Evolutionary conservation across 2,329 filamentous ascomycete genomes (phyloP).

Genomic region (Colletotrichum abscissum): DNA sequence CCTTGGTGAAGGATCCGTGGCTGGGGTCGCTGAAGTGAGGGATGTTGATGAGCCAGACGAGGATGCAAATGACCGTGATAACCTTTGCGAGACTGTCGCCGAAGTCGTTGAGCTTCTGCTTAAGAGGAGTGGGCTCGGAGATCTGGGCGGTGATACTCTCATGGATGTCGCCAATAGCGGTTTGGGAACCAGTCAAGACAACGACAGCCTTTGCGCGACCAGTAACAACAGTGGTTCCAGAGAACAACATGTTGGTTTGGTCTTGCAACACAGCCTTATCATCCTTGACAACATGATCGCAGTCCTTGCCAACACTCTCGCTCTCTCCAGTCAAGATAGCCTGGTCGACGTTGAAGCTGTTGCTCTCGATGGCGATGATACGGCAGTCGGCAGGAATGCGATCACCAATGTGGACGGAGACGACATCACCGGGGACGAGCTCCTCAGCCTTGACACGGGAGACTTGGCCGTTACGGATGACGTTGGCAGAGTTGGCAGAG

Average conservation of each 20-base stretch:
- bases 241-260: conserved; percentile 98
- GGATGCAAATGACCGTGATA: conserved; percentile 94
- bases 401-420: conserved; percentile 89
- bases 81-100: conserved; percentile 97
- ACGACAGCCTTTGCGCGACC: conserved; percentile 93
- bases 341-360: conserved; percentile 96
- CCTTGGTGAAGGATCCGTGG: conserved; percentile 94
- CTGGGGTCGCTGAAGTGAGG: conserved; percentile 95
- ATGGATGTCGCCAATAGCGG: conserved; percentile 98
- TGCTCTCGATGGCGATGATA: conserved; percentile 90
- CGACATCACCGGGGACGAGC: conserved; percentile 91
- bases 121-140: conserved; percentile 94
- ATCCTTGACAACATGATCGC: conserved; percentile 74
- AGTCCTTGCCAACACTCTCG: conserved; percentile 93
- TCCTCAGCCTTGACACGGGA: conserved; percentile 94
- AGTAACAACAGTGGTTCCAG: conserved; percentile 95
- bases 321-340: conserved; percentile 97
- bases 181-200: conserved; percentile 87
- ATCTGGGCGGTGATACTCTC: conserved; percentile 99
- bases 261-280: conserved; percentile 94
- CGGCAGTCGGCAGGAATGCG: conserved; percentile 96
- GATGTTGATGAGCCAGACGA: conserved; percentile 99
- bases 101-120: conserved; percentile 99
- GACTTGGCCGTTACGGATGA: conserved; percentile 84
- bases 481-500: conserved; percentile 97